phyloP scores from a whole-genome alignment of 257 asterid species.

The Coffea canephora region DNA sequence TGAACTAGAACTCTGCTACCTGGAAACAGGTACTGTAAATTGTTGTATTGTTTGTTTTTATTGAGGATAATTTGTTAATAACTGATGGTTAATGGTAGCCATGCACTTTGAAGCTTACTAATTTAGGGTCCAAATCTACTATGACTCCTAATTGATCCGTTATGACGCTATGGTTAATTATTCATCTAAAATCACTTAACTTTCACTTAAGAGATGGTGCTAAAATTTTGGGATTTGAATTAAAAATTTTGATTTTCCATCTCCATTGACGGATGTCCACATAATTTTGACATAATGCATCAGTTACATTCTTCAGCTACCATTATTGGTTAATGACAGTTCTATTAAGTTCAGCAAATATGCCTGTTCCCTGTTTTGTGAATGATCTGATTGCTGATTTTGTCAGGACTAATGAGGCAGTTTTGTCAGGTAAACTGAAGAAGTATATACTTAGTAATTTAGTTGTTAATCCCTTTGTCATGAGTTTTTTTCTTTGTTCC shows the following conservation, averaged over 20 bases:
- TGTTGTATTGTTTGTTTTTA: not conserved
- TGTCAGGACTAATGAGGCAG: not conserved
- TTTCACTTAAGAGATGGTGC: not conserved
- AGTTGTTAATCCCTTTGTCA: not conserved
- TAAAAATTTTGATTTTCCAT: not conserved
- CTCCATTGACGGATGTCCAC: not conserved
- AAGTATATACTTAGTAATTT: not conserved
- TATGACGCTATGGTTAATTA: not conserved
- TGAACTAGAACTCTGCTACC: constrained; percentile 97
- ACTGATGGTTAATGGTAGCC: not conserved
- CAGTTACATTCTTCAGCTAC: not conserved
- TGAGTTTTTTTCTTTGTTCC: not conserved
- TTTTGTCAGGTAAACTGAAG: not conserved
- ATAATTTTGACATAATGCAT: not conserved
- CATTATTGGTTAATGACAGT: not conserved
- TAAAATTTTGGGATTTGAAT: not conserved
- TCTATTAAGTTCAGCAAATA: not conserved
- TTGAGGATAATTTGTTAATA: not conserved
- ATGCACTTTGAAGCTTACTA: not conserved
- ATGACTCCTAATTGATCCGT: not conserved
- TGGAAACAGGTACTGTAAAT: constrained; percentile 75
- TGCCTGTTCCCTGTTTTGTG: not conserved
- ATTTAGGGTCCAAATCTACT: not conserved
- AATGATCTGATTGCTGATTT: not conserved
- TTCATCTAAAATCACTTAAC: not conserved